Percentiles rank a stretch among this genome's conserved stretches.
Evolutionary conservation across 129 eudicot species (phyloP).

Genomic region (Smallanthus sonchifolius): DNA sequence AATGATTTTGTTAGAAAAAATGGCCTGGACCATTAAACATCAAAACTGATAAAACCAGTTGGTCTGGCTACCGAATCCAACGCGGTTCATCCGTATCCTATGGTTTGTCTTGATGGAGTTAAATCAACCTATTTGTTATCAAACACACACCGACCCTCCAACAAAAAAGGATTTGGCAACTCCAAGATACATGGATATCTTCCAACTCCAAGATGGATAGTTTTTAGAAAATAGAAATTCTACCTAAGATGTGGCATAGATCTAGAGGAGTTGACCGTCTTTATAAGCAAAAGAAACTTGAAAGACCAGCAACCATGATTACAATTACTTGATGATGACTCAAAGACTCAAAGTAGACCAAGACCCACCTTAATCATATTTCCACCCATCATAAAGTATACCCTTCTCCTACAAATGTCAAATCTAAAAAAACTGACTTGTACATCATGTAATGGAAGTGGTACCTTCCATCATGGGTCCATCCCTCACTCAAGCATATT

Average conservation of each 20-base stretch:
- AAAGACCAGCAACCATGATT: conserved; percentile 39
- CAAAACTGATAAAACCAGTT: too few relatives aligned
- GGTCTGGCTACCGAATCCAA: too few relatives aligned
- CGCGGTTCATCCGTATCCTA: too few relatives aligned
- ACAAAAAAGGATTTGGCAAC: too few relatives aligned
- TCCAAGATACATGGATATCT: neutral
- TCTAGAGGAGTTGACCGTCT: conserved; percentile 12
- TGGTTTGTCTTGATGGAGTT: too few relatives aligned
- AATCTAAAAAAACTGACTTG: neutral
- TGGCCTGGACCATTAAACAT: too few relatives aligned
- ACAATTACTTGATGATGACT: conserved; percentile 25
- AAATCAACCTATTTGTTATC: too few relatives aligned
- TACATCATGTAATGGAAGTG: conserved; percentile 15
- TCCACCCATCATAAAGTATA: neutral
- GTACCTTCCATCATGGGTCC: conserved; percentile 22
- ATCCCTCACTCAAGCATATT: neutral
- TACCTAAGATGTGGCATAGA: conserved; percentile 9
- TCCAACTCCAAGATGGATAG: neutral
- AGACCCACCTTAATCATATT: conserved; percentile 13
- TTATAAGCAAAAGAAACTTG: conserved; percentile 30
- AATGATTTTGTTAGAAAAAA: too few relatives aligned
- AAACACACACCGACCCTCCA: neutral
- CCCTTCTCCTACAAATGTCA: conserved; percentile 4
- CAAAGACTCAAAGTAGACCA: conserved; percentile 28
- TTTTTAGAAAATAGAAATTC: neutral